phyloP scores from a whole-genome alignment of 1,284 basidiomycete species.

The Tetrapyrgos nigripes region DNA sequence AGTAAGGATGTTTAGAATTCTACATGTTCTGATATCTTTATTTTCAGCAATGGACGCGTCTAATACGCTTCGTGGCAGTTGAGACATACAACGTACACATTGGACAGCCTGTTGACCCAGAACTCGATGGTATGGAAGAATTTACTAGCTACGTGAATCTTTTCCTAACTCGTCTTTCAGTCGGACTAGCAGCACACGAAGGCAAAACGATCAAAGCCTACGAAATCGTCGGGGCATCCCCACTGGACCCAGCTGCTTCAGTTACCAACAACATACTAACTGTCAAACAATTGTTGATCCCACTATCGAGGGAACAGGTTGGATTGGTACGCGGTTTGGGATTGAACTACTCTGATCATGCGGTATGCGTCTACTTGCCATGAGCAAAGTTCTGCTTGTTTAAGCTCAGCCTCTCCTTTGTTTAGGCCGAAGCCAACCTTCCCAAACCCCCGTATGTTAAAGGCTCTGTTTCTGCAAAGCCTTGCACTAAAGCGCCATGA shows the following conservation, averaged over 20 bases:
- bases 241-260: conserved; percentile 65
- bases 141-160: not conserved
- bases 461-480: not conserved
- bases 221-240: conserved; percentile 57
- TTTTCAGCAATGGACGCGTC: conserved; percentile 75
- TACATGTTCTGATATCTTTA: not conserved
- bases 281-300: conserved; percentile 72
- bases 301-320: conserved; percentile 69
- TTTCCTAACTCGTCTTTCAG: conserved; percentile 38
- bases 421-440: conserved; percentile 70
- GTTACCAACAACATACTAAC: conserved; percentile 69
- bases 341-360: conserved; percentile 84
- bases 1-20: not conserved
- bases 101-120: conserved; percentile 75
- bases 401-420: not conserved
- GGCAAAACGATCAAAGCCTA: conserved; percentile 65
- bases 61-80: conserved; percentile 82
- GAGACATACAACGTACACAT: conserved; percentile 78
- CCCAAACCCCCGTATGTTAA: conserved; percentile 62
- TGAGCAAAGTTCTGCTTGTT: not conserved
- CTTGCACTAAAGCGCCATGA: not conserved
- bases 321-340: conserved; percentile 80
- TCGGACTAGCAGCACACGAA: conserved; percentile 67
- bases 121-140: conserved; percentile 61
- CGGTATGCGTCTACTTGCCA: conserved; percentile 48